phyloP scores from a whole-genome alignment of 73 alveolate species.

The Breviolum minutum region DNA sequence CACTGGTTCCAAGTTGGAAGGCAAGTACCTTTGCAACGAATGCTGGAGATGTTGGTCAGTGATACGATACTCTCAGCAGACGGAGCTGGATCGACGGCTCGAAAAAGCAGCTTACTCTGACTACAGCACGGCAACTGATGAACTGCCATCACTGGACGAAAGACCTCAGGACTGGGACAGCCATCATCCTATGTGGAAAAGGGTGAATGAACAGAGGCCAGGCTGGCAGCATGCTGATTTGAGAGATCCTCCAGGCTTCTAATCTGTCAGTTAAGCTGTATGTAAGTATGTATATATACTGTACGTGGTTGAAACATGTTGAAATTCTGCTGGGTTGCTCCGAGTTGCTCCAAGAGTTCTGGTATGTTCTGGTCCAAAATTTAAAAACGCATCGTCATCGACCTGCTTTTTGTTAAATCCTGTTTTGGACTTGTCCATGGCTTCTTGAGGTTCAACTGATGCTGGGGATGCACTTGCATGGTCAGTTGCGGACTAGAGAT shows the following conservation, averaged over 20 bases:
- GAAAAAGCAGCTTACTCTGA: slow-evolving; percentile 83
- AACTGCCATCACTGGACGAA: slow-evolving; percentile 74
- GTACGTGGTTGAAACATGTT: neutral
- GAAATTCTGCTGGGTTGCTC: neutral
- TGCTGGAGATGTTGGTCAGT: slow-evolving; percentile 58
- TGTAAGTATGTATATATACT: neutral
- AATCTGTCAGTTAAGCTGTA: neutral
- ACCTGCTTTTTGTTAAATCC: too few relatives aligned
- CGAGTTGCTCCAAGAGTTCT: neutral
- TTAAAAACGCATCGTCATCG: too few relatives aligned
- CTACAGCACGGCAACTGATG: slow-evolving; percentile 82
- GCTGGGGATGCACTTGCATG: too few relatives aligned
- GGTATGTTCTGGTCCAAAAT: too few relatives aligned
- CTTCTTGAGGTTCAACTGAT: too few relatives aligned
- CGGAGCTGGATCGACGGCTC: slow-evolving; percentile 32
- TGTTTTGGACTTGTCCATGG: too few relatives aligned
- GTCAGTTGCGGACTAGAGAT: too few relatives aligned
- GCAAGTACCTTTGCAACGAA: slow-evolving; percentile 49
- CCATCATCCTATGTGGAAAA: slow-evolving; percentile 76
- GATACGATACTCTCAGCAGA: slow-evolving; percentile 62
- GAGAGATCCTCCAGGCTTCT: neutral
- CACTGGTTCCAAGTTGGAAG: slow-evolving; percentile 46
- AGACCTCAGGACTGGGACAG: slow-evolving; percentile 83
- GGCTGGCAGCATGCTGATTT: slow-evolving; percentile 10
- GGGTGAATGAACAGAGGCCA: slow-evolving; percentile 16